A percentile compares a stretch with the other conserved stretches of the same genome.
These are phyloP conservation scores for Diaporthe humulicola DNA, from an alignment of 2,329 filamentous ascomycete species.

Conservation along the genomic window DNA sequence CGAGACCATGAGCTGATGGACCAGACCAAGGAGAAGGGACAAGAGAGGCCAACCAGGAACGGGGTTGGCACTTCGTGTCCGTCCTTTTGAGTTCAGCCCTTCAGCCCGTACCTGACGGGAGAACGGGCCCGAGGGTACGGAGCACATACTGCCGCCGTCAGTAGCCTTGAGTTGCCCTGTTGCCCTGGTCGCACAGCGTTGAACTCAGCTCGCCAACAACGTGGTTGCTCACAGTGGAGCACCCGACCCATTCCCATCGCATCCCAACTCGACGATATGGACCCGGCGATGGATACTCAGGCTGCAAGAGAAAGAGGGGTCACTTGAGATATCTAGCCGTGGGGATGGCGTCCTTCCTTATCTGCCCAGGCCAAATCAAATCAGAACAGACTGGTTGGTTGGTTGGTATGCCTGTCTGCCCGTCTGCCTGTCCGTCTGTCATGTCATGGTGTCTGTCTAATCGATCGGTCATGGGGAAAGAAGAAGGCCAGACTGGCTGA, in stretches of 20 bases:
- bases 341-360: conserved; percentile 24
- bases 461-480: neutral
- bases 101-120: conserved; percentile 3
- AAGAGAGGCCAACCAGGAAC: conserved; percentile 5
- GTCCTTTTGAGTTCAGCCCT: neutral
- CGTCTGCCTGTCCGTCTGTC: too few relatives aligned
- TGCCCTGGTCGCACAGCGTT: neutral
- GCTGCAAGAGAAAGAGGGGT: conserved; percentile 15
- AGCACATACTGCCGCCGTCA: neutral
- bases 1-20: neutral
- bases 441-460: conserved; percentile 9
- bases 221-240: conserved; percentile 2
- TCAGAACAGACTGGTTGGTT: conserved; percentile 12
- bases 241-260: neutral
- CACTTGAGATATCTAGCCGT: conserved; percentile 27
- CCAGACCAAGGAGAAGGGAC: neutral
- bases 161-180: too few relatives aligned
- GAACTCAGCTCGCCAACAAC: neutral
- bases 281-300: neutral
- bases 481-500: neutral
- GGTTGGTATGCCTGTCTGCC: neutral
- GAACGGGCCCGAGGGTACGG: conserved; percentile 11
- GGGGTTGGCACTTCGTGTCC: neutral
- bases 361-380: conserved; percentile 19
- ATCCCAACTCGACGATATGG: too few relatives aligned